phyloP scores from a whole-genome alignment of 2,329 filamentous ascomycete species.

The Fusarium nelsonii region DNA sequence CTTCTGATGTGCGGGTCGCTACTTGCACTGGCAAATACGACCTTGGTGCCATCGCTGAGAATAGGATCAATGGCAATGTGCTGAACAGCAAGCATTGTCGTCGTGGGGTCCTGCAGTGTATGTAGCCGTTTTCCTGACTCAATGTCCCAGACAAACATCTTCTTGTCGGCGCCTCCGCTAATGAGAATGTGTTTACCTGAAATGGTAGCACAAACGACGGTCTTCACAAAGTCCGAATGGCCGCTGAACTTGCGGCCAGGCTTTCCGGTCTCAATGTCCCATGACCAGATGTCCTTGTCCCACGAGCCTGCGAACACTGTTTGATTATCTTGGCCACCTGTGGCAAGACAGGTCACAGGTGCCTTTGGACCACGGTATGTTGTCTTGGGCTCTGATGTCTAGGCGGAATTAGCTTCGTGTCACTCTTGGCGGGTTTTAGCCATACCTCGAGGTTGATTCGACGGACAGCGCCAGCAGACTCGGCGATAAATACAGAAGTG shows the following conservation, averaged over 20 bases:
- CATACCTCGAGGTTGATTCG: slow-evolving; percentile 79
- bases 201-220: slow-evolving; percentile 73
- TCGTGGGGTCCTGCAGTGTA: slow-evolving; percentile 79
- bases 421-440: neutral
- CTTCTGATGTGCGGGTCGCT: slow-evolving; percentile 83
- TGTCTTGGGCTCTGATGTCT: slow-evolving; percentile 51
- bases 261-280: slow-evolving; percentile 72
- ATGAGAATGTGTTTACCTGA: slow-evolving; percentile 73
- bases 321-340: slow-evolving; percentile 67
- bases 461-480: slow-evolving; percentile 85
- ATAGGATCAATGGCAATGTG: slow-evolving; percentile 81
- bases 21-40: slow-evolving; percentile 81
- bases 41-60: slow-evolving; percentile 61
- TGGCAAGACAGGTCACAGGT: slow-evolving; percentile 81
- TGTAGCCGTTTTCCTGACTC: slow-evolving; percentile 76
- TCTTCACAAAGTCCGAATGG: slow-evolving; percentile 93
- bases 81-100: slow-evolving; percentile 81
- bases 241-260: slow-evolving; percentile 74
- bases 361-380: slow-evolving; percentile 80
- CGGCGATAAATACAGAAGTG: slow-evolving; percentile 79
- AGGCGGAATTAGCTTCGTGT: slow-evolving; percentile 14
- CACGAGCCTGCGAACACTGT: slow-evolving; percentile 89
- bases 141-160: slow-evolving; percentile 87
- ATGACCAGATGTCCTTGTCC: slow-evolving; percentile 94
- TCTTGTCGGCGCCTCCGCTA: slow-evolving; percentile 82